A percentile compares a stretch with the other conserved stretches of the same genome.
phyloP scores from a whole-genome alignment of 1,284 basidiomycete genomes.

The Cryptococcus jaspeensis region DNA sequence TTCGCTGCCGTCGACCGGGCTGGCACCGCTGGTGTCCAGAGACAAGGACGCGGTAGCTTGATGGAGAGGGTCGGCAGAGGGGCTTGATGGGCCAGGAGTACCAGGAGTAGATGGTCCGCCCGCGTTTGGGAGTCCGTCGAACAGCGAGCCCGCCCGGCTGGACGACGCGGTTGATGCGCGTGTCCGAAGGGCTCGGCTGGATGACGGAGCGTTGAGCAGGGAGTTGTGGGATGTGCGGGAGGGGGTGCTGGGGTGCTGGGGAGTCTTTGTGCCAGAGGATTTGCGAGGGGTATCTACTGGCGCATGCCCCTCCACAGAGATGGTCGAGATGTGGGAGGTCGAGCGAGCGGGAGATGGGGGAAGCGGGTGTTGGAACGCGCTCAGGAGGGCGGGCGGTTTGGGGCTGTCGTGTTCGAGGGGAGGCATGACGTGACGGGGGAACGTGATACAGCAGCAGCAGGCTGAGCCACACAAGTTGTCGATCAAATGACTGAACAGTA shows the following conservation, averaged over 20 bases:
- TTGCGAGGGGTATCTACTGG: neutral
- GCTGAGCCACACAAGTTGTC: too few species aligned
- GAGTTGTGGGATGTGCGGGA: constrained; percentile 6
- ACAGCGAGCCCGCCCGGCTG: constrained; percentile 3
- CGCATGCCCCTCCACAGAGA: constrained; percentile 20
- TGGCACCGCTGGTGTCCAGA: neutral
- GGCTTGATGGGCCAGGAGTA: neutral
- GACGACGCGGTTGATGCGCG: constrained; percentile 6
- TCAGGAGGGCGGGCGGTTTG: too few species aligned
- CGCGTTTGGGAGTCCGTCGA: neutral
- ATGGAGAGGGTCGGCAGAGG: neutral
- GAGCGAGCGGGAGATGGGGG: constrained; percentile 24
- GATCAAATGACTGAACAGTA: too few species aligned
- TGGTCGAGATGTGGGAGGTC: constrained; percentile 27
- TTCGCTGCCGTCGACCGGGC: neutral
- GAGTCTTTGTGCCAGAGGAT: neutral
- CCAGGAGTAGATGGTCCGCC: neutral
- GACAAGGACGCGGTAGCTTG: too few species aligned
- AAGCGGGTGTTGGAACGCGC: neutral
- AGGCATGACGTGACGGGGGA: too few species aligned
- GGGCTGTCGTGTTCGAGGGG: too few species aligned
- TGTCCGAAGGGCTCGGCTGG: constrained; percentile 1
- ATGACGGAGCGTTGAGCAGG: constrained; percentile 3
- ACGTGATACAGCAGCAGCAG: too few species aligned
- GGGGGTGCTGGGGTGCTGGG: neutral